These are phyloP conservation scores for Lotmaria passim DNA, from an alignment of 208 protist genomes.

Conservation along the genomic window DNA sequence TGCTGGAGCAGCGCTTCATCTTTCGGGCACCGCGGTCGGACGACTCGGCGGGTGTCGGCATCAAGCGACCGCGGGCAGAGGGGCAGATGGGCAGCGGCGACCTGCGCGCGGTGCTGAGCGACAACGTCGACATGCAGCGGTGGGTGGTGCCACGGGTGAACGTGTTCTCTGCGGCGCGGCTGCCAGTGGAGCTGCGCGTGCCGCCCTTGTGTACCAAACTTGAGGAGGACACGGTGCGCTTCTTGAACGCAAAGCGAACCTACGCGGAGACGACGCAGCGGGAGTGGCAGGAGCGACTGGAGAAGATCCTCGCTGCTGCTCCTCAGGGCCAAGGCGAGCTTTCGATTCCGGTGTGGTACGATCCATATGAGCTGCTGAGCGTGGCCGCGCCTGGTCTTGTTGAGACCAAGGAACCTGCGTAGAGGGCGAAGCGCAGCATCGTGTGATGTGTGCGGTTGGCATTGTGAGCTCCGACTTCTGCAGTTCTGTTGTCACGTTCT, in stretches of 20 bases:
- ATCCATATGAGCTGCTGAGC: slow-evolving; percentile 72
- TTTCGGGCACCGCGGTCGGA: slow-evolving; percentile 49
- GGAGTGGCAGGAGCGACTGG: slow-evolving; percentile 46
- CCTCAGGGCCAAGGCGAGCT: slow-evolving; percentile 19
- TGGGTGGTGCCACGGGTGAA: slow-evolving; percentile 63
- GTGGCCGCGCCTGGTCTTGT: slow-evolving; percentile 29
- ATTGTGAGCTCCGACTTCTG: background rate
- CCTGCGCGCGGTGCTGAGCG: slow-evolving; percentile 38
- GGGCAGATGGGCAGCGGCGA: slow-evolving; percentile 7
- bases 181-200: slow-evolving; percentile 68
- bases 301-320: slow-evolving; percentile 21
- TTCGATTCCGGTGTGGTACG: slow-evolving; percentile 76
- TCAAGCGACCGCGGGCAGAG: slow-evolving; percentile 47
- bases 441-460: background rate
- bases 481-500: no score
- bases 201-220: slow-evolving; percentile 50
- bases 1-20: slow-evolving; percentile 77
- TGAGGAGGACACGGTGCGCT: slow-evolving; percentile 61
- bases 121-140: slow-evolving; percentile 57
- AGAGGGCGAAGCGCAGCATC: no score
- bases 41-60: slow-evolving; percentile 8
- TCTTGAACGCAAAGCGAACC: slow-evolving; percentile 54
- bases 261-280: slow-evolving; percentile 54
- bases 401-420: background rate
- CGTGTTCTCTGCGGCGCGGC: slow-evolving; percentile 51